A percentile compares a stretch with the other conserved stretches of the same genome.
phyloP scores from a whole-genome alignment of 208 protist species.

The Leishmania turanica region DNA sequence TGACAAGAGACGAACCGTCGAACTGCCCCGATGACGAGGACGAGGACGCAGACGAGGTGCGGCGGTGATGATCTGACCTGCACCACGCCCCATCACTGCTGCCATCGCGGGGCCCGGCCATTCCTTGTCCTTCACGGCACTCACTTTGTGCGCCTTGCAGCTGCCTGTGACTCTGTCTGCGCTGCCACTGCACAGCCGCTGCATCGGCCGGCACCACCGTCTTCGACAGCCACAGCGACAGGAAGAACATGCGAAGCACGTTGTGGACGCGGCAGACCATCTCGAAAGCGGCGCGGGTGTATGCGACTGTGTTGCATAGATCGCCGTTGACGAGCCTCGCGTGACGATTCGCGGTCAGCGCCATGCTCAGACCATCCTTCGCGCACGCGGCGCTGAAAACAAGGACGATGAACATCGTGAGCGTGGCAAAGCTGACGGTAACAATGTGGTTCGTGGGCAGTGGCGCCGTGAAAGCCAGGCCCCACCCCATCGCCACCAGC shows the following conservation, averaged over 20 bases:
- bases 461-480: slow-evolving; percentile 43
- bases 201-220: slow-evolving; percentile 34
- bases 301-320: slow-evolving; percentile 29
- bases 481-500: slow-evolving; percentile 65
- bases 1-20: neutral
- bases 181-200: slow-evolving; percentile 24
- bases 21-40: neutral
- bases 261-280: slow-evolving; percentile 41
- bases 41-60: neutral
- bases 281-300: slow-evolving; percentile 17
- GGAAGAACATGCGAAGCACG: slow-evolving; percentile 29
- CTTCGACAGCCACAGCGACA: slow-evolving; percentile 28
- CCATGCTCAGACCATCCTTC: slow-evolving; percentile 12
- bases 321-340: neutral
- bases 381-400: slow-evolving; percentile 36
- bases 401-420: slow-evolving; percentile 36
- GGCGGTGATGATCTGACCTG: neutral
- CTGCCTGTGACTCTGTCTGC: slow-evolving; percentile 10
- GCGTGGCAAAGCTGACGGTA: slow-evolving; percentile 33
- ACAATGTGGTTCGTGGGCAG: slow-evolving; percentile 40
- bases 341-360: slow-evolving; percentile 33
- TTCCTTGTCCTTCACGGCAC: too few relatives aligned
- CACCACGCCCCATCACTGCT: neutral
- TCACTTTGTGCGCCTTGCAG: slow-evolving; percentile 7
- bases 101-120: neutral